Evolutionary conservation across 192 early-diverging fungal species (phyloP).

Genomic region (Coemansia nantahalensis): DNA sequence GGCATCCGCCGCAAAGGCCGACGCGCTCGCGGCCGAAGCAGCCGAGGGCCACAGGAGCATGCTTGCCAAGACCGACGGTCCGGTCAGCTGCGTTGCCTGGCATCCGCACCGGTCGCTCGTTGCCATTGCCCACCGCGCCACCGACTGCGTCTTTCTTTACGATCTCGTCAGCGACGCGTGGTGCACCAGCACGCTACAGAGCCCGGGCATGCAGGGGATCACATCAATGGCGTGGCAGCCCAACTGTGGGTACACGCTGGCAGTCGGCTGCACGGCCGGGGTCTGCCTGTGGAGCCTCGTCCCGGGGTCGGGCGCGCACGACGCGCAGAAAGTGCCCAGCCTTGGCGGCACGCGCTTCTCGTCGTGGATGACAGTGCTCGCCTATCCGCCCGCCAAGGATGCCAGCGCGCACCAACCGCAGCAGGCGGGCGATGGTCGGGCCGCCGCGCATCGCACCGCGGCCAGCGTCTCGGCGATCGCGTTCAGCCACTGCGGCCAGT

Average conservation of each 20-base stretch:
- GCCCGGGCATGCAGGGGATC: slow-evolving; percentile 41
- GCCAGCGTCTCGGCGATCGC: slow-evolving; percentile 41
- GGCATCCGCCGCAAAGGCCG: slow-evolving; percentile 22
- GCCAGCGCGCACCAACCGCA: slow-evolving; percentile 10
- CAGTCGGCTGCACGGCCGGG: slow-evolving; percentile 41
- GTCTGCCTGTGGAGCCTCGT: slow-evolving; percentile 51
- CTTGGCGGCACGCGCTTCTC: slow-evolving; percentile 31
- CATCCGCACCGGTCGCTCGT: slow-evolving; percentile 68
- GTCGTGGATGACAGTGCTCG: slow-evolving; percentile 45
- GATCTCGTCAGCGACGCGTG: slow-evolving; percentile 58
- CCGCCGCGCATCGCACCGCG: slow-evolving; percentile 12
- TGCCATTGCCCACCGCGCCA: slow-evolving; percentile 63
- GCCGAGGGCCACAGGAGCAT: slow-evolving; percentile 29
- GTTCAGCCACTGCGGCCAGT: slow-evolving; percentile 48
- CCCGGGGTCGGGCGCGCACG: slow-evolving; percentile 5
- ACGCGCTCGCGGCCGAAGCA: slow-evolving; percentile 14
- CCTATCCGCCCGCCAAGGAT: slow-evolving; percentile 17
- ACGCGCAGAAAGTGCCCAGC: slow-evolving; percentile 18
- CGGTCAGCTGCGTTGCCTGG: slow-evolving; percentile 66
- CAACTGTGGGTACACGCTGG: slow-evolving; percentile 40
- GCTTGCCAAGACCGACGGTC: slow-evolving; percentile 39
- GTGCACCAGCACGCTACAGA: slow-evolving; percentile 46
- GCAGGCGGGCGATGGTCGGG: slow-evolving; percentile 2
- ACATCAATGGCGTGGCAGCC: slow-evolving; percentile 53
- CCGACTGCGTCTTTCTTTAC: slow-evolving; percentile 67